Evolutionary conservation across 495 filamentous ascomycete genomes (phyloP), one percentile per base, ranked within the genome.

Genomic region (Podospora bellae-mahoneyi): DNA sequence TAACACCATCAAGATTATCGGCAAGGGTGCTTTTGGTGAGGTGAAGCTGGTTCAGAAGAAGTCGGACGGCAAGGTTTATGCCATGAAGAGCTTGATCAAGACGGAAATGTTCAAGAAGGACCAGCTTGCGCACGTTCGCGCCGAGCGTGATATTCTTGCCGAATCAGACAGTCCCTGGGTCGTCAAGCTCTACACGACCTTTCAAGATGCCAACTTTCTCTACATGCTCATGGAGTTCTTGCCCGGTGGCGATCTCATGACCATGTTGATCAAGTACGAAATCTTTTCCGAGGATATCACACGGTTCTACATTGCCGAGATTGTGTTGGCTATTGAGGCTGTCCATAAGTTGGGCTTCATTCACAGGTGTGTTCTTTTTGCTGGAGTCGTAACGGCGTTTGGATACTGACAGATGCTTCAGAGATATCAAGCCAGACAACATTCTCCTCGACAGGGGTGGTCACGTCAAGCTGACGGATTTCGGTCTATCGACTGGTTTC

Each of bases 81-180:
- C 95, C 58, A 90, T 99, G 83, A 99, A 99, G 83, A 97, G 94
- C 39, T 83, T 99, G 65, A 90, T 98, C 79, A 99, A 99, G 85
- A 90, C 91, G 5, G 95, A 99, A 78, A 99, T 99, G 95, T 97
- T 96, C 83, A 98, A 97, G 84, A 97, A 97, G 82, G 96, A 99
- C 74, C 95, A 99, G 78, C 81, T 99, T 66, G 95, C 95, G n/a
- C 95, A 99, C 81, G 95, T 99, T 62, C 93, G 96, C 67, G 92
- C 95, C 18, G 95, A 99, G 82, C 88, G 95, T 83, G 95, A 99
- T 77, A 97, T 99, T 71, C 82, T 99, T 54, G 96, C 95, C 32
- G 96, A 98, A 76, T 97, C 95, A 7, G 95, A 99, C 82, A 97
- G 94, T 78, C 94, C 94, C 18, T 99, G 95, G 95, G 89, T 99